Base-by-base conservation (phyloP, 1,139 yeast genomes). In the Magnusiomyces starmeri region DNA sequence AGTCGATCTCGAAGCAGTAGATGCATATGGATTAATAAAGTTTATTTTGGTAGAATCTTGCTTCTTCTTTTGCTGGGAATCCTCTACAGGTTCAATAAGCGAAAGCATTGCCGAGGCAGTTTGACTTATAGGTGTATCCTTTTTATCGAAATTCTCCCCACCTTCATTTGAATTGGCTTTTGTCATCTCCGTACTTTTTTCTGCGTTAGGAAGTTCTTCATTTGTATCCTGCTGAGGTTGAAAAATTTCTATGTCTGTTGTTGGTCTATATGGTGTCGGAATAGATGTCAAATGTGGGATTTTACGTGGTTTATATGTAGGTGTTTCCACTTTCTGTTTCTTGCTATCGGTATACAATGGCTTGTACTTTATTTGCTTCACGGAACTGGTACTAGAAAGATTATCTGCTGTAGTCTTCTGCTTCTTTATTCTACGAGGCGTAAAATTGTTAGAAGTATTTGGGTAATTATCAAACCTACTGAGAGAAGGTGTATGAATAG, bases 21-120 rank as follows among this genome's bases (percentile, higher is more conserved):
- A 61, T 2, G 80, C 70, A 62, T 79, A 80, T 0, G 85, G 85
- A 57, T 80, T 81, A 6, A 80, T 26, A 10, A 22, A 14, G 41
- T 29, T 24, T 45, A 34, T 4, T 22, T 34, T 3, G 42, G 27
- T n/a, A 34, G 37, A 18, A 18, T 6, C n/a, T 32, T 32, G 12
- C 12, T 32, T 39, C 24, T 43, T 18, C n/a, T 10, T 6, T 12
- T 24, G 20, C 25, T 20, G 21, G 6, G 20, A 29, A 4, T 45
- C 48, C 6, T 45, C 41, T 14, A 21, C 20, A 18, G 48, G 40
- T 12, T 21, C 20, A 21, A 45, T 45, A 3, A 45, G 41, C 24
- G 41, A 32, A 34, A 45, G 48, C 48, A 45, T 34, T 21, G 48
- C 24, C 24, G 48, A 45, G n/a, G 48, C 48, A 6, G 48, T 45